Evolutionary conservation across 495 filamentous ascomycete species (phyloP), one percentile per base, ranked within the genome.

Genomic region (Xylaria nigripes): DNA sequence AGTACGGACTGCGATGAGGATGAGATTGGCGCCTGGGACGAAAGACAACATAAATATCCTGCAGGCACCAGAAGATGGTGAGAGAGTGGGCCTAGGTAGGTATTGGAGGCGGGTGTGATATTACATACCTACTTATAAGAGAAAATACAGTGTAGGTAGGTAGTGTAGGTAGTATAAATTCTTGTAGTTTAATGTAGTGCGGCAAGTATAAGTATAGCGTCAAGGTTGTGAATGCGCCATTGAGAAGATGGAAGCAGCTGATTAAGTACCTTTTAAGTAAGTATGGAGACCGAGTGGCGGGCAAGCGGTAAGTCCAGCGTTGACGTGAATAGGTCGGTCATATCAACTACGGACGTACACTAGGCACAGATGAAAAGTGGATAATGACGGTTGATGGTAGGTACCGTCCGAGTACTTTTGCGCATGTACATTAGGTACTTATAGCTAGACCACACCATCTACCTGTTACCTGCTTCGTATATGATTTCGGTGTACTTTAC

Each of bases 161-260:
- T 25, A 42, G 8, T 19, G 3, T 27, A 43, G 3, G 19, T 24
- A 41, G 12, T 13, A n/a, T n/a, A n/a, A n/a, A n/a, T n/a, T n/a
- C n/a, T n/a, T n/a, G n/a, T n/a, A n/a, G n/a, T n/a, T n/a, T n/a
- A n/a, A n/a, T 30, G 9, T 21, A 42, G n/a, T 30, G 40, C 24
- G 36, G 3, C n/a, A 49, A 49, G 27, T 30, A 10, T 10, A 4
- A 24, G 40, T 42, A 21, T 42, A 13, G 22, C 41, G 50, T 24
- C 27, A 44, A 34, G 49, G 9, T 42, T 43, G 19, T 51, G 27
- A 51, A 40, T 51, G 49, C 49, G 49, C 27, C 27, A 24, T 42
- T 23, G 40, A 51, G 49, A 19, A 7, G n/a, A 44, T 43, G 49
- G 40, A 43, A 32, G 48, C n/a, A 50, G 32, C 48, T n/a, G 36